Evolutionary conservation across 768 basidiomycete species (phyloP).

Genomic region (Mycena albidolilacea): DNA sequence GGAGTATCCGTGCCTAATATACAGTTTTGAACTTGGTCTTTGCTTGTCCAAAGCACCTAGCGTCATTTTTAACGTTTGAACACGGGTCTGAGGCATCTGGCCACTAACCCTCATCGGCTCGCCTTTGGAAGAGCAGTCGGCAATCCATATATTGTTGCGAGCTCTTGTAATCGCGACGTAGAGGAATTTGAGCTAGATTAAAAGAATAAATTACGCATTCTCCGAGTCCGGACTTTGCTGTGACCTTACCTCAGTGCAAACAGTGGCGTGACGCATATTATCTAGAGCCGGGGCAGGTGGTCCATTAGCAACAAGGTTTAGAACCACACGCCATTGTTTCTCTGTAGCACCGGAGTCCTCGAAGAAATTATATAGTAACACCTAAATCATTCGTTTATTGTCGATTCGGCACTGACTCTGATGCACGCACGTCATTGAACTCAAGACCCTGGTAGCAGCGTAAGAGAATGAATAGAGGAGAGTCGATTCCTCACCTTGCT

Average conservation of each 20-base stretch:
- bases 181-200: slow-evolving; percentile 69
- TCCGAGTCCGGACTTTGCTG: not conserved
- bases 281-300: slow-evolving; percentile 64
- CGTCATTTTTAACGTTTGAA: not conserved
- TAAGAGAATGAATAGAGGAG: no score
- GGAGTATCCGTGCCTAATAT: slow-evolving; percentile 65
- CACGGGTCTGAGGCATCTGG: no score
- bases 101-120: slow-evolving; percentile 70
- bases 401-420: not conserved
- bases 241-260: slow-evolving; percentile 70
- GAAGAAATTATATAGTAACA: slow-evolving; percentile 84
- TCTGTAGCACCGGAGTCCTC: slow-evolving; percentile 69
- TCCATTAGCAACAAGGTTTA: slow-evolving; percentile 56
- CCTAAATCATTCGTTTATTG: slow-evolving; percentile 47
- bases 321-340: slow-evolving; percentile 73
- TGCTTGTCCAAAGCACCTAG: slow-evolving; percentile 68
- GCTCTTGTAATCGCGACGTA: slow-evolving; percentile 83
- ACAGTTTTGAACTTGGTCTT: slow-evolving; percentile 62
- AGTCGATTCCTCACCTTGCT: slow-evolving; percentile 54
- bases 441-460: slow-evolving; percentile 60
- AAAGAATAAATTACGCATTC: not conserved
- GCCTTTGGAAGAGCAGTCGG: slow-evolving; percentile 70
- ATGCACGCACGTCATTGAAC: slow-evolving; percentile 68
- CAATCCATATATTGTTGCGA: slow-evolving; percentile 79
- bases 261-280: slow-evolving; percentile 63